A percentile compares a stretch with the other conserved stretches of the same genome.
These are phyloP conservation scores for Bipolaris victoriae DNA, from an alignment of 2,329 filamentous ascomycete genomes.

Conservation along the genomic window DNA sequence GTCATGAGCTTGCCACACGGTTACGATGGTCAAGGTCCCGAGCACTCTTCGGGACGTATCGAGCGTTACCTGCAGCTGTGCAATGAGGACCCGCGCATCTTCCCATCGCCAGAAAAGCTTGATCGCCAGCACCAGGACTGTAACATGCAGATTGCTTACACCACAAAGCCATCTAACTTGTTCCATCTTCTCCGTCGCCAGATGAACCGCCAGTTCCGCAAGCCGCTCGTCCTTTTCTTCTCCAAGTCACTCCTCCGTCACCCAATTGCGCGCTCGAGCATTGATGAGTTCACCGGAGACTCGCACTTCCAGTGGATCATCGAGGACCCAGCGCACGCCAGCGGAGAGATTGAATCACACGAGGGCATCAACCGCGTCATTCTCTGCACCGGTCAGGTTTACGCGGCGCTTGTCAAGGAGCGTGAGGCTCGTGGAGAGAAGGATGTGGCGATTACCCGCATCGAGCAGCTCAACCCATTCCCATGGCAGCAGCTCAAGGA, in stretches of 20 bases:
- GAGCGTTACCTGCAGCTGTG: conserved; percentile 96
- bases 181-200: conserved; percentile 97
- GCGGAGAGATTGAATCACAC: conserved; percentile 73
- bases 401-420: conserved; percentile 87
- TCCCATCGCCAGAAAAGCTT: conserved; percentile 85
- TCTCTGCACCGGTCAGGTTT: conserved; percentile 94
- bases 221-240: conserved; percentile 98
- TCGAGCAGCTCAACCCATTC: conserved; percentile 99
- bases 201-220: conserved; percentile 99
- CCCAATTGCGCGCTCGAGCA: conserved; percentile 83
- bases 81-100: conserved; percentile 95
- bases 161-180: conserved; percentile 93
- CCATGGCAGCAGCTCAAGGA: conserved; percentile 96
- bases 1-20: conserved; percentile 97
- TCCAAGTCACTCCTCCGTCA: conserved; percentile 96
- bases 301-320: conserved; percentile 98
- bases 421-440: conserved; percentile 84
- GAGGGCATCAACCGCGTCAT: conserved; percentile 94
- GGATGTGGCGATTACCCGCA: conserved; percentile 89
- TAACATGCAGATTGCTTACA: conserved; percentile 98
- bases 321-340: conserved; percentile 82
- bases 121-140: conserved; percentile 98
- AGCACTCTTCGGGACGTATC: conserved; percentile 96
- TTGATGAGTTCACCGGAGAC: conserved; percentile 89
- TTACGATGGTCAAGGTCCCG: conserved; percentile 96